These are phyloP conservation scores for Amanita subjunquillea DNA, from an alignment of 768 basidiomycete genomes.

Conservation along the genomic window DNA sequence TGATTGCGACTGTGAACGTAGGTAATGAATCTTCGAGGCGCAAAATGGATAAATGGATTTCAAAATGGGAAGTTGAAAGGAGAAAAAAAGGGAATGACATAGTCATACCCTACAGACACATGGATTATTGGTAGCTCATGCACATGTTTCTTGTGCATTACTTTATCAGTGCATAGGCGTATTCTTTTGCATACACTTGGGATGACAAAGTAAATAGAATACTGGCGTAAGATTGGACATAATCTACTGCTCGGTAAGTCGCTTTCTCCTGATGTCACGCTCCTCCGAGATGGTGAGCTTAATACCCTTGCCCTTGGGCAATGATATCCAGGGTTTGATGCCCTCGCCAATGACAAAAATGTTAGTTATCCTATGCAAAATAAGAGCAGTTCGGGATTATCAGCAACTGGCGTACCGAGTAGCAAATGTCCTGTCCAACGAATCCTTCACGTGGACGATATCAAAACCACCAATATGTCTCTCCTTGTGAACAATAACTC, in stretches of 20 bases:
- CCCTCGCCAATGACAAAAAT: constrained; percentile 98
- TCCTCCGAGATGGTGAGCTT: constrained; percentile 97
- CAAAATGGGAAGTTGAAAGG: constrained; percentile 81
- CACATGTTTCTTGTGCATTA: neutral
- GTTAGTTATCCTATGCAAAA: constrained; percentile 67
- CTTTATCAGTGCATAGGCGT: neutral
- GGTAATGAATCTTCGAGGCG: constrained; percentile 59
- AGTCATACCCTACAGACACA: constrained; percentile 29
- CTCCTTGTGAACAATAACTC: constrained; percentile 93
- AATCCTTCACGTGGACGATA: constrained; percentile 96
- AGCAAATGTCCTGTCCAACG: constrained; percentile 90
- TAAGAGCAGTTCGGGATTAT: neutral
- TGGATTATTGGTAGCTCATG: constrained; percentile 36
- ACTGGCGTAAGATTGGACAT: constrained; percentile 9
- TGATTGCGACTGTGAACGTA: constrained; percentile 95
- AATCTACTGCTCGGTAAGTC: constrained; percentile 54
- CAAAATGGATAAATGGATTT: constrained; percentile 87
- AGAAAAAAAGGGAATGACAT: constrained; percentile 34
- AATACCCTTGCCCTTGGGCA: constrained; percentile 96
- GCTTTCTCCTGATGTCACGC: constrained; percentile 85
- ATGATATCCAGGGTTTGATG: constrained; percentile 89
- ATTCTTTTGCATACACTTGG: constrained; percentile 27
- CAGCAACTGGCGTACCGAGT: constrained; percentile 62
- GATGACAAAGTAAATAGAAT: constrained; percentile 17
- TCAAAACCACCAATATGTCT: constrained; percentile 98